Conservation (phyloP, 345 rosid genomes). For the Salix purpurea region DNA sequence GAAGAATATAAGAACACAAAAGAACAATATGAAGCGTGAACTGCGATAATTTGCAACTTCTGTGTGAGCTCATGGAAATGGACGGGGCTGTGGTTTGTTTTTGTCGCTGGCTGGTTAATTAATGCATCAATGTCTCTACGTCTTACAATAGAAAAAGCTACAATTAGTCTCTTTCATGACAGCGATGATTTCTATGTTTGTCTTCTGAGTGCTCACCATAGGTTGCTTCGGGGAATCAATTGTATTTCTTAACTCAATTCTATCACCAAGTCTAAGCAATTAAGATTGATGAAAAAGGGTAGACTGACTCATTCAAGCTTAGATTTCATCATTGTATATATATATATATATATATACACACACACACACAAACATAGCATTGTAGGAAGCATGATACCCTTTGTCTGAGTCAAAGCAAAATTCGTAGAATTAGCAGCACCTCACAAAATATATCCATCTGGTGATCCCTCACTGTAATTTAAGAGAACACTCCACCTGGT, state of each 20-base stretch:
- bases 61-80: too few species aligned
- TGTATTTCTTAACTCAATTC: neutral
- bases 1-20: too few species aligned
- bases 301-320: slow-evolving; percentile 9
- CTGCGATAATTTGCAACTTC: too few species aligned
- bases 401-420: slow-evolving; percentile 29
- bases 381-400: neutral
- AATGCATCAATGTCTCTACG: neutral
- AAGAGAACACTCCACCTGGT: slow-evolving; percentile 25
- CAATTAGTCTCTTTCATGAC: slow-evolving; percentile 28
- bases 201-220: neutral
- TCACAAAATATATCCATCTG: slow-evolving; percentile 4
- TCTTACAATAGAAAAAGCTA: slow-evolving; percentile 1
- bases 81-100: too few species aligned
- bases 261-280: neutral
- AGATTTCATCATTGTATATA: neutral
- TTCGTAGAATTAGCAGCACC: too few species aligned
- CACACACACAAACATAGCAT: neutral
- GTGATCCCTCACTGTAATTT: neutral
- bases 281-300: neutral
- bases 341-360: too few species aligned
- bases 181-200: slow-evolving; percentile 20
- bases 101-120: neutral
- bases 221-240: neutral
- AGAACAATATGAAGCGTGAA: too few species aligned